Base-by-base conservation (phyloP, 306 rosid genomes). In the Lagenaria siceraria region DNA sequence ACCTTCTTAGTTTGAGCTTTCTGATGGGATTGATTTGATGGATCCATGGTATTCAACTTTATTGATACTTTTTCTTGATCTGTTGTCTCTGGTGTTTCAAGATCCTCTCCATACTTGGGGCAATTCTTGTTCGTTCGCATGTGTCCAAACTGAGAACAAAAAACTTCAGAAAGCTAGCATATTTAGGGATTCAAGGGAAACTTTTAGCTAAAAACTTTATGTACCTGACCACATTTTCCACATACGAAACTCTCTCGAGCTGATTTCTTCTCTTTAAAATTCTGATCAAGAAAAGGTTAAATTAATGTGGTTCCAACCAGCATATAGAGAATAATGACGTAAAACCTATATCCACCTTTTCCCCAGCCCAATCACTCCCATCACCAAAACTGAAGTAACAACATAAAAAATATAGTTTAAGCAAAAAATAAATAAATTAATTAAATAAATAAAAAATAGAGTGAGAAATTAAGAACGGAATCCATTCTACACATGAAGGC, bases 101-200 rank as follows among this genome's bases (percentile, higher is more conserved):
- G 85, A 82, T 95, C 98, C 78, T 92, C 96, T 74, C 98, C 90
- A 78, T 95, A 95, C 85, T 84, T 92, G 66, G 98, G 98, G 84
- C 98, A 95, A 87, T 95, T 88, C 88, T 95, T 95, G 90, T 95
- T 95, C 5, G 98, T 95, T 61, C 97, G 89, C 98, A 95, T 95
- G 80, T 95, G 98, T 85, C 98, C 97, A 84, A 86, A 85, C 98
- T 95, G 18, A 19, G 14, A 40, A 48, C 22, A 25, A 76, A 40
- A 22, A 66, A 38, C 31, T 66, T 40, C 74, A 66, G 48, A 66
- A 66, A 38, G 52, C n/a, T n/a, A 38, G 5, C 17, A 42, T 22
- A 43, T 43, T 43, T 13, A 11, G 27, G 52, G 52, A 17, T 12
- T 19, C 19, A 0, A 19, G 7, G 8, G 52, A 42, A 59, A 17